Conservation (phyloP, 2,329 filamentous ascomycete genomes). For the Sarocladiaceae sp. region DNA sequence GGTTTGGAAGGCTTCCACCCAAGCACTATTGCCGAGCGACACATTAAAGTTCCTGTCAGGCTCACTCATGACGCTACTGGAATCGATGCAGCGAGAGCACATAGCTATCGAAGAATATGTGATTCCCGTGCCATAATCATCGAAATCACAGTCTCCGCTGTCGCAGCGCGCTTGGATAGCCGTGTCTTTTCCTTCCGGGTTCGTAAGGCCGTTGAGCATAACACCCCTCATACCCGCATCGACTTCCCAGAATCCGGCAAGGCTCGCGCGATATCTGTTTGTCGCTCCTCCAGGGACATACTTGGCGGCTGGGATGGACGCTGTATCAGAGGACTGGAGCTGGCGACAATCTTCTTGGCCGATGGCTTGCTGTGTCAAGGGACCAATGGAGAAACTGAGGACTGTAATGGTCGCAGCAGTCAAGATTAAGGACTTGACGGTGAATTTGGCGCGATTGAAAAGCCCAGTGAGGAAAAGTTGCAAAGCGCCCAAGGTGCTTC, state of each 20-base stretch:
- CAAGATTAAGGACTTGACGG: conserved; percentile 2
- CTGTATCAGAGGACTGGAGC: conserved; percentile 10
- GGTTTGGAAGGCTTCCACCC: not conserved
- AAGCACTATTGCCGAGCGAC: not conserved
- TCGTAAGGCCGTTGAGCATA: conserved; percentile 24
- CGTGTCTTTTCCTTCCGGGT: conserved; percentile 19
- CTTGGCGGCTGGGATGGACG: not conserved
- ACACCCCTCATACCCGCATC: conserved; percentile 25
- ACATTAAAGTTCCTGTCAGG: not conserved
- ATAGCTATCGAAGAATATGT: not conserved
- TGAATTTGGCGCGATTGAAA: not conserved
- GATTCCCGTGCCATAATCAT: not conserved
- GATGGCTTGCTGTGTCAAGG: conserved; percentile 26
- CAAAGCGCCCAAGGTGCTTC: conserved; percentile 22
- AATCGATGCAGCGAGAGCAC: not conserved
- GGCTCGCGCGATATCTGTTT: conserved; percentile 15
- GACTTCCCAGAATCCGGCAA: conserved; percentile 18
- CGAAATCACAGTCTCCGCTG: not conserved
- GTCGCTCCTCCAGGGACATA: not conserved
- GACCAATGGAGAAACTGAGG: conserved; percentile 22
- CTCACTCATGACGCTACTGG: not conserved
- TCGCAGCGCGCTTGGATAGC: not conserved
- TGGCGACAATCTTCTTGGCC: conserved; percentile 17
- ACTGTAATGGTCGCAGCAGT: conserved; percentile 20
- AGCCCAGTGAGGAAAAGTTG: conserved; percentile 18